A percentile compares a stretch with the other conserved stretches of the same genome.
Conservation (phyloP, 2,329 filamentous ascomycete genomes). For the Mycosphaerella arachidis region DNA sequence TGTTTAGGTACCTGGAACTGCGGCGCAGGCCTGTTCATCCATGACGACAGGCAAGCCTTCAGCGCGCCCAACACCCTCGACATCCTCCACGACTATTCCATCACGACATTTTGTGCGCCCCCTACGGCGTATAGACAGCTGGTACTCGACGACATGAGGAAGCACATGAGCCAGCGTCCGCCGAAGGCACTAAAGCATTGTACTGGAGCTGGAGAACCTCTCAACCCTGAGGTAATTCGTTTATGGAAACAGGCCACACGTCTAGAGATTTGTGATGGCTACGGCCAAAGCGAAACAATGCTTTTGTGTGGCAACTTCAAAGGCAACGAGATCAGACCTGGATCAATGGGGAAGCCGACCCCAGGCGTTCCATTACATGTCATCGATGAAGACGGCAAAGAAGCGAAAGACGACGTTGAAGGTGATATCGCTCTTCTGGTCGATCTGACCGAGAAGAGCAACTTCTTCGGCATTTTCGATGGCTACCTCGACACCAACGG, state of each 20-base stretch:
- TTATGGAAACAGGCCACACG: conserved; percentile 36
- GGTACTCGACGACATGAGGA: conserved; percentile 33
- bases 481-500: conserved; percentile 27
- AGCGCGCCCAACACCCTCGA: conserved; percentile 29
- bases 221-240: conserved; percentile 39
- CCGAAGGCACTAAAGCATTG: conserved; percentile 35
- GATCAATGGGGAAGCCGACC: conserved; percentile 39
- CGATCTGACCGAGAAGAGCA: conserved; percentile 16
- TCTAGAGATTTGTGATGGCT: conserved; percentile 39
- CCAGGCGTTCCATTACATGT: conserved; percentile 37
- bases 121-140: conserved; percentile 41
- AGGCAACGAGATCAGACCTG: conserved; percentile 33
- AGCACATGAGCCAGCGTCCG: conserved; percentile 26
- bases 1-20: conserved; percentile 40
- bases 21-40: conserved; percentile 39
- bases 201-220: conserved; percentile 38
- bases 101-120: conserved; percentile 40
- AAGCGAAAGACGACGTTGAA: conserved; percentile 29
- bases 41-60: conserved; percentile 38
- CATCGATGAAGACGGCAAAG: conserved; percentile 32
- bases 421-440: conserved; percentile 36
- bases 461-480: conserved; percentile 29
- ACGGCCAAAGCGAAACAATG: conserved; percentile 41
- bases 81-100: conserved; percentile 36
- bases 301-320: conserved; percentile 39